Base-by-base conservation (phyloP, 768 basidiomycete genomes). In the Kwoniella sp. region DNA sequence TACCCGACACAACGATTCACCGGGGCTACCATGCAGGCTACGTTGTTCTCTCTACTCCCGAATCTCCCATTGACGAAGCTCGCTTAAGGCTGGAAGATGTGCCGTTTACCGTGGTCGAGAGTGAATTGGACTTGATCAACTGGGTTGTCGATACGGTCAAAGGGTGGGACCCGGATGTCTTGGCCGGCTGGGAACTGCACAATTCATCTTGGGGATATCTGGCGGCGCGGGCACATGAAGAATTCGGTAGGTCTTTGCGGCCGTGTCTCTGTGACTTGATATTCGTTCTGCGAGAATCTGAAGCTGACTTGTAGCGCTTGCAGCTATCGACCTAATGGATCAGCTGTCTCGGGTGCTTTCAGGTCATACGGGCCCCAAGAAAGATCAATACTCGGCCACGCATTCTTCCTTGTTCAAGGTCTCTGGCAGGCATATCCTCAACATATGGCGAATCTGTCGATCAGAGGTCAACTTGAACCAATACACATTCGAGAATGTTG, bases 131-230 rank as follows among this genome's bases (percentile, higher is more conserved):
- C 23, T 82, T 97, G 4, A 82, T 97, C 61, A 94, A 96, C 73
- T 81, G 81, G 34, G 71, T 91, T 7, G 82, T 91, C 28, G 93
- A 98, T 75, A 81, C 87, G 29, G 86, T 96, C 0, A 73, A 86
- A 25, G 86, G 87, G 0, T 82, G 91, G 68, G 93, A 98, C 81
- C 96, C 96, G 0, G 96, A 99, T 78, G 88, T 97, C 45, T 74
- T 98, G 8, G 85, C 87, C 0, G 95, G 95, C 17, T 98, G 93
- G 92, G 95, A 99, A 66, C 84, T 95, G 13, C 92, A 96, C 75
- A 83, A 83, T 22, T 84, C 85, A 2, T 93, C 91, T 5, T 99
- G 96, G 95, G 94, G 94, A 0, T 98, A 92, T 79, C 82, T 96
- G 0, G 82, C 84, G 55, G 85, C 86, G n/a, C 85, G 95, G 47